phyloP scores from a whole-genome alignment of 345 rosid genomes.

The Salix viminalis region DNA sequence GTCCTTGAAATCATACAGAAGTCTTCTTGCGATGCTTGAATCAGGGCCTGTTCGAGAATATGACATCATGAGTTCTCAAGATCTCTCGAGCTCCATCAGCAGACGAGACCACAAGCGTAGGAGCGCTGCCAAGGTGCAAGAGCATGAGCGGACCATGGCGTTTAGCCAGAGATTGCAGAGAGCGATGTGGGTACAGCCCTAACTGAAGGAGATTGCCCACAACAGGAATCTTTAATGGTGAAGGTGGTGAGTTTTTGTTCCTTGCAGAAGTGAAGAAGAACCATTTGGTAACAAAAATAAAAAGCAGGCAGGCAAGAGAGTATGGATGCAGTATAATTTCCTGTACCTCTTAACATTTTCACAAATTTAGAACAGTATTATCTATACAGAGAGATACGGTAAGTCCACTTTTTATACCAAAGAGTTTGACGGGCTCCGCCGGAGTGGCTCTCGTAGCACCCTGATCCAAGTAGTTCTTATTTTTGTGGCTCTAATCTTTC shows the following conservation, averaged over 20 bases:
- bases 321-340: too few species aligned
- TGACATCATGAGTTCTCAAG: slow-evolving; percentile 51
- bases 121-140: slow-evolving; percentile 44
- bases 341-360: too few species aligned
- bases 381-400: too few species aligned
- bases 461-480: too few species aligned
- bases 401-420: too few species aligned
- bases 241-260: slow-evolving; percentile 29
- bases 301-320: background rate
- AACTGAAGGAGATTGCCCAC: slow-evolving; percentile 62
- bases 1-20: slow-evolving; percentile 38
- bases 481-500: too few species aligned
- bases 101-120: slow-evolving; percentile 49
- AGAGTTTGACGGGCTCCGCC: too few species aligned
- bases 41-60: slow-evolving; percentile 46
- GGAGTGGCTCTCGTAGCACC: too few species aligned
- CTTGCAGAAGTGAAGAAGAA: background rate
- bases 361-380: too few species aligned
- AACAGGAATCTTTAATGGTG: slow-evolving; percentile 49
- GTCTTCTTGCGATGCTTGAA: slow-evolving; percentile 8
- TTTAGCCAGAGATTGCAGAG: slow-evolving; percentile 35
- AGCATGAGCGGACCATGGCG: slow-evolving; percentile 57
- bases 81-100: slow-evolving; percentile 42
- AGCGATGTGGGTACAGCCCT: slow-evolving; percentile 44
- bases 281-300: background rate